These are phyloP conservation scores for Plantago lanceolata DNA, from an alignment of 305 asterid species.

Conservation along the genomic window DNA sequence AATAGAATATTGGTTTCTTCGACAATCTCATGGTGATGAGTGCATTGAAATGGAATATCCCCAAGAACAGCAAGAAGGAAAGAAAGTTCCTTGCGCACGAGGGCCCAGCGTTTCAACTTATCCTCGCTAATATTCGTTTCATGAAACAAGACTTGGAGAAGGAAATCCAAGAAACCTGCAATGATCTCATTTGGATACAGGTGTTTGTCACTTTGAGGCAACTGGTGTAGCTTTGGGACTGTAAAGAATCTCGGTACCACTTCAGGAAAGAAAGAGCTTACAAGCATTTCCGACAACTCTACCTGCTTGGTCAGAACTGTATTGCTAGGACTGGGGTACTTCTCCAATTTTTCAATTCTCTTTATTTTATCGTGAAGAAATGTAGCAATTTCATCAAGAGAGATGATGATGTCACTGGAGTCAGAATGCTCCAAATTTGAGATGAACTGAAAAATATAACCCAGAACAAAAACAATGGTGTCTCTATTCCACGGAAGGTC, in stretches of 20 bases:
- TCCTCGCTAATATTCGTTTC: background rate
- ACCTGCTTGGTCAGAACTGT: no score
- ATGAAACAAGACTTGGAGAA: conserved; percentile 6
- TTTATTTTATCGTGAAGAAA: no score
- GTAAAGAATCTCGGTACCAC: conserved; percentile 15
- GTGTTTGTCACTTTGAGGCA: background rate
- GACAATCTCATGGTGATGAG: no score
- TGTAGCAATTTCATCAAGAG: no score
- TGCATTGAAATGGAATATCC: background rate
- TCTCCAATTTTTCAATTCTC: no score
- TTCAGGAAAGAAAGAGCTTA: background rate
- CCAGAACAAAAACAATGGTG: no score
- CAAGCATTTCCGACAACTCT: background rate
- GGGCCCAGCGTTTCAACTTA: background rate
- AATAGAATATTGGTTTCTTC: background rate
- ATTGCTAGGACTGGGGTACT: no score
- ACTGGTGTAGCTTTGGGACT: conserved; percentile 14
- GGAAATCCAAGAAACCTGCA: conserved; percentile 18
- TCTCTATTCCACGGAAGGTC: no score
- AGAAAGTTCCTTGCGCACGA: background rate
- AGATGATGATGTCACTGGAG: no score
- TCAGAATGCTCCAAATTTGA: no score
- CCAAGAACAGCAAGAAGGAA: background rate
- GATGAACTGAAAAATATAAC: no score
- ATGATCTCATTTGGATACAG: background rate